These are phyloP conservation scores for Quercus rubra DNA, from an alignment of 306 rosid genomes.

Conservation along the genomic window DNA sequence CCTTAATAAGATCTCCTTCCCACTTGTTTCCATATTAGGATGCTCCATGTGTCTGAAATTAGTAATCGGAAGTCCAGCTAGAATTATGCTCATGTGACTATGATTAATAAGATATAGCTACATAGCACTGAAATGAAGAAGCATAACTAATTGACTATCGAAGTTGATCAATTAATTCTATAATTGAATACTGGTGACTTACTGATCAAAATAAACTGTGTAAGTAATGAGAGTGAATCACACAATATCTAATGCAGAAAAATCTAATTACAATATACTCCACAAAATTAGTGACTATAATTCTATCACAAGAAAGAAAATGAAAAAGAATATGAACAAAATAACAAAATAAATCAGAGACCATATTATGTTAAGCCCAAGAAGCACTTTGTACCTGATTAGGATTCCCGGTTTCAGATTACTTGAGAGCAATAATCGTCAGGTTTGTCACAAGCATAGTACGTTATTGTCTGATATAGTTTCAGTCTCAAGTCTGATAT, in stretches of 20 bases:
- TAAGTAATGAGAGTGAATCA: not conserved
- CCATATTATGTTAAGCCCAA: no score
- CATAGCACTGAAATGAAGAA: not conserved
- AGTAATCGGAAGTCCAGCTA: not conserved
- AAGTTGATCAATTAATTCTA: not conserved
- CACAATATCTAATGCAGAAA: not conserved
- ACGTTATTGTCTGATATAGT: not conserved
- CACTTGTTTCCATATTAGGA: not conserved
- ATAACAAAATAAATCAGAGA: no score
- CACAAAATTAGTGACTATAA: no score
- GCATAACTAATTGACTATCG: not conserved
- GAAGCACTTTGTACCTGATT: no score
- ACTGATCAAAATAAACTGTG: not conserved
- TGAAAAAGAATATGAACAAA: no score
- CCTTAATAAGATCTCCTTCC: not conserved
- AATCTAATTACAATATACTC: not conserved
- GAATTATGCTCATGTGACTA: not conserved
- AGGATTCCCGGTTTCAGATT: no score
- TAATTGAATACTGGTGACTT: not conserved
- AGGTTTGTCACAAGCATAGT: no score
- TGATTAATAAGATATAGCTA: not conserved
- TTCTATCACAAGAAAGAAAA: no score
- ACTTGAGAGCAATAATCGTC: no score
- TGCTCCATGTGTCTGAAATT: not conserved
- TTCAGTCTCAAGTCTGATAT: not conserved